These are phyloP conservation scores for Brassica hybrid DNA, from an alignment of 441 rosid species.

Conservation along the genomic window DNA sequence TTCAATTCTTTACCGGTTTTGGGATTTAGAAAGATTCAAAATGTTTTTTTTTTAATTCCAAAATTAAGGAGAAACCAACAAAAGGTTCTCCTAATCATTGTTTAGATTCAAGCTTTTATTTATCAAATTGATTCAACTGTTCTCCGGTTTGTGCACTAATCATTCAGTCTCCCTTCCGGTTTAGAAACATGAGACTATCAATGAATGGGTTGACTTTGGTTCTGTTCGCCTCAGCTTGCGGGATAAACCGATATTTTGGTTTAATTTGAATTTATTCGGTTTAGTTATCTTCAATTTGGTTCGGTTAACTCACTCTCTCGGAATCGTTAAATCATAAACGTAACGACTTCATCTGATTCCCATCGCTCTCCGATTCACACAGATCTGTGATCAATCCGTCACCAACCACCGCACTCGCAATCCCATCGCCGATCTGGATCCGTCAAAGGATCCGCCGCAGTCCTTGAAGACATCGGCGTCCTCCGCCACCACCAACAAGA, in stretches of 20 bases:
- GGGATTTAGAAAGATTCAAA: conserved; percentile 24
- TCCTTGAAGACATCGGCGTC: conserved; percentile 64
- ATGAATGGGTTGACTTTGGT: too few relatives aligned
- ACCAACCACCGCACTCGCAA: background rate
- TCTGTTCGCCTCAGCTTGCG: too few relatives aligned
- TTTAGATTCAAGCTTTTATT: conserved; percentile 7
- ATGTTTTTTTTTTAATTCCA: conserved; percentile 3
- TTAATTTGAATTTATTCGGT: too few relatives aligned
- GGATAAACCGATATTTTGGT: too few relatives aligned
- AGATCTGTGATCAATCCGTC: too few relatives aligned
- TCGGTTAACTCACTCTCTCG: too few relatives aligned
- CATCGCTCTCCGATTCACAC: too few relatives aligned
- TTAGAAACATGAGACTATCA: too few relatives aligned
- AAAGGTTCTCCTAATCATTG: conserved; percentile 23
- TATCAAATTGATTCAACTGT: background rate
- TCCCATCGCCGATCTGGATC: conserved; percentile 71
- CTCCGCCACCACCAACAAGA: conserved; percentile 71
- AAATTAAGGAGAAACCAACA: background rate
- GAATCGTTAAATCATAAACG: too few relatives aligned
- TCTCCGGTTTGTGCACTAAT: conserved; percentile 24
- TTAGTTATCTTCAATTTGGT: too few relatives aligned
- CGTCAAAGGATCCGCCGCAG: conserved; percentile 67
- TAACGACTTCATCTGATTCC: too few relatives aligned
- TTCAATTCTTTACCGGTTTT: conserved; percentile 12
- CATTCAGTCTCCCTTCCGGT: background rate